phyloP scores from a whole-genome alignment of 495 filamentous ascomycete species.

The Aspergillus hancockii region DNA sequence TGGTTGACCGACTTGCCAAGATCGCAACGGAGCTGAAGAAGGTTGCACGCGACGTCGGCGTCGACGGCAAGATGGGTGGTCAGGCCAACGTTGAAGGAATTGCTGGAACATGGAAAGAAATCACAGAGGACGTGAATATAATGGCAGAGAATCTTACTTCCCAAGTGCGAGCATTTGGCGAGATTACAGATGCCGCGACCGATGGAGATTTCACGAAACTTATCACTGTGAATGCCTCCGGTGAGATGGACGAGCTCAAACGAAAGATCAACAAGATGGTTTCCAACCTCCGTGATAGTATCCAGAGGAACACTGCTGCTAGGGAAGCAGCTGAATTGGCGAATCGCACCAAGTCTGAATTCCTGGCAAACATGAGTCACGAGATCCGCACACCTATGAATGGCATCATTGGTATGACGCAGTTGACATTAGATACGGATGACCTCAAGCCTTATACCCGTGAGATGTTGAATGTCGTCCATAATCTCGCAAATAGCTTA shows the following conservation, averaged over 20 bases:
- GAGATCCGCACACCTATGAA: slow-evolving; percentile 97
- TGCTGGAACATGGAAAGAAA: slow-evolving; percentile 96
- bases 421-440: slow-evolving; percentile 94
- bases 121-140: slow-evolving; percentile 96
- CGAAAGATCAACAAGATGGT: slow-evolving; percentile 99
- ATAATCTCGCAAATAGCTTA: slow-evolving; percentile 94
- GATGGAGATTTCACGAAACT: slow-evolving; percentile 96
- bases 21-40: slow-evolving; percentile 97
- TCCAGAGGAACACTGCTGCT: slow-evolving; percentile 95
- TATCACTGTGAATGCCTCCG: slow-evolving; percentile 96
- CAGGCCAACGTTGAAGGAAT: slow-evolving; percentile 95
- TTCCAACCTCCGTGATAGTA: slow-evolving; percentile 90
- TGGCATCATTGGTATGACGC: slow-evolving; percentile 90
- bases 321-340: slow-evolving; percentile 95
- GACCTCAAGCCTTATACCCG: slow-evolving; percentile 87
- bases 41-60: slow-evolving; percentile 94
- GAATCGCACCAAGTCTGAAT: slow-evolving; percentile 98
- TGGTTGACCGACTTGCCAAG: slow-evolving; percentile 93
- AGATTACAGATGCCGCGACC: slow-evolving; percentile 95
- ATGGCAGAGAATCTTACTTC: slow-evolving; percentile 98
- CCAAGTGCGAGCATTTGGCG: slow-evolving; percentile 95
- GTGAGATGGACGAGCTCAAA: slow-evolving; percentile 99
- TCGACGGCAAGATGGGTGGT: slow-evolving; percentile 98
- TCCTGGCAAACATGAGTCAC: slow-evolving; percentile 99
- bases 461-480: slow-evolving; percentile 98